Conservation (phyloP, 108 stramenopile species). For the Cyclotella sp. region DNA sequence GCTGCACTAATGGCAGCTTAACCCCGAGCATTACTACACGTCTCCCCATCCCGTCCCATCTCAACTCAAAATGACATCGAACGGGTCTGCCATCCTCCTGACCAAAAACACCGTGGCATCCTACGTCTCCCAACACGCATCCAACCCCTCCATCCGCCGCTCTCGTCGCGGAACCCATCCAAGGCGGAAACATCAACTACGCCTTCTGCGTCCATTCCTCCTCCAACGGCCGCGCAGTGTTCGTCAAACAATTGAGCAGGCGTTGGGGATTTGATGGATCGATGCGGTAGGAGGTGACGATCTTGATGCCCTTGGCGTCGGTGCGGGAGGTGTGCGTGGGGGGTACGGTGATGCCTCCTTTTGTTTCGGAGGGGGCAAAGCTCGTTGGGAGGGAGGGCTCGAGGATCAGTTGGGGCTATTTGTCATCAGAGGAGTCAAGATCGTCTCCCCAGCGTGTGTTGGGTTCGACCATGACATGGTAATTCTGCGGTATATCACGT, state of each 20-base stretch:
- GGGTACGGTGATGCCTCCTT: conserved; percentile 62
- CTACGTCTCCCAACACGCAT: conserved; percentile 60
- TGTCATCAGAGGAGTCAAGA: conserved; percentile 48
- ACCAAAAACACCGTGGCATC: conserved; percentile 69
- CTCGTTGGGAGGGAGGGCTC: conserved; percentile 10
- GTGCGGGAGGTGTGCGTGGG: conserved; percentile 85
- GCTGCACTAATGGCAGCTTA: too few relatives aligned
- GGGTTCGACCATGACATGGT: too few relatives aligned
- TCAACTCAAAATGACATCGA: neutral
- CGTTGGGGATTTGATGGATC: conserved; percentile 74
- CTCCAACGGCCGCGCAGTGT: conserved; percentile 55
- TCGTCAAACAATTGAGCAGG: conserved; percentile 84
- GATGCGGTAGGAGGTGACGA: conserved; percentile 80
- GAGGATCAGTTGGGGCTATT: conserved; percentile 15
- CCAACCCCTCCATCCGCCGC: conserved; percentile 39
- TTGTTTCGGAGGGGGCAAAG: too few relatives aligned
- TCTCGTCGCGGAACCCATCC: conserved; percentile 63
- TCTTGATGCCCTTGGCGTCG: conserved; percentile 87
- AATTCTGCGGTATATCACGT: too few relatives aligned
- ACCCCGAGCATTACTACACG: too few relatives aligned
- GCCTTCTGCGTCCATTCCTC: conserved; percentile 74
- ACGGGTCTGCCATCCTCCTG: conserved; percentile 44
- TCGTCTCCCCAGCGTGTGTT: conserved; percentile 37
- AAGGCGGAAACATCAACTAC: conserved; percentile 87
- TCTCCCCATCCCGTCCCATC: too few relatives aligned